Evolutionary conservation across 2,329 filamentous ascomycete genomes (phyloP), one percentile per base, ranked within the genome.

Genomic region (Lachnellula hyalina): DNA sequence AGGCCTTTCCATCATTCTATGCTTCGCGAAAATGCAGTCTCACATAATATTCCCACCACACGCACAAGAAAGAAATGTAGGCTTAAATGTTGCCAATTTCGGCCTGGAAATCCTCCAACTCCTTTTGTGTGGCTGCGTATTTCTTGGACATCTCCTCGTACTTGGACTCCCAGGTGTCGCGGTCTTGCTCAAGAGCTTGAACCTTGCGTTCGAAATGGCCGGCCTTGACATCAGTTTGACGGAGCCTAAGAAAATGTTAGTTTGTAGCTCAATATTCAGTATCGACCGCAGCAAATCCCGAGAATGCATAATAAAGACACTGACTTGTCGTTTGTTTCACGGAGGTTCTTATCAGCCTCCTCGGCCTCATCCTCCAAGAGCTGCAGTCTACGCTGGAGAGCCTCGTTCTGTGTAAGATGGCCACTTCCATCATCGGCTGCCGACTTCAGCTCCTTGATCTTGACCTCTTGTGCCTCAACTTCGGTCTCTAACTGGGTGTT

Each of bases 191-290:
- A 70, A 96, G 86, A 68, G 94, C 93, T 76, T 96, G 90, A 67
- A 97, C 94, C 82, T 97, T 97, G 77, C 94, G 94, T 81, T 99
- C 94, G 77, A 93, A 97, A 80, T 99, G 93, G 69, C 93, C 94
- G 70, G 93, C 92, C 83, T 97, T 97, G 78, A 97, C 91, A 74
- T 99, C 94, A 77, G 94, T 96, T 80, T 96, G 92, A 74, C 94
- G 92, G 71, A 97, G 90, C 79, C 94, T 99, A 63, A 55, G 54
- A 4, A 49, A 32, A 4, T 11, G 45, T 60, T 44, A 58, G 51
- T 54, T 57, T 66, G 58, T 45, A 47, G 38, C 14, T 47, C 47
- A 58, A 42, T 47, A 19, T 55, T 44, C 35, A 46, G 15, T 56
- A 49, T 38, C 32, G 32, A 54, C 35, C 52, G 19, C 45, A 47